Conservation (phyloP, 495 filamentous ascomycete genomes). For the Penicillium fimorum region DNA sequence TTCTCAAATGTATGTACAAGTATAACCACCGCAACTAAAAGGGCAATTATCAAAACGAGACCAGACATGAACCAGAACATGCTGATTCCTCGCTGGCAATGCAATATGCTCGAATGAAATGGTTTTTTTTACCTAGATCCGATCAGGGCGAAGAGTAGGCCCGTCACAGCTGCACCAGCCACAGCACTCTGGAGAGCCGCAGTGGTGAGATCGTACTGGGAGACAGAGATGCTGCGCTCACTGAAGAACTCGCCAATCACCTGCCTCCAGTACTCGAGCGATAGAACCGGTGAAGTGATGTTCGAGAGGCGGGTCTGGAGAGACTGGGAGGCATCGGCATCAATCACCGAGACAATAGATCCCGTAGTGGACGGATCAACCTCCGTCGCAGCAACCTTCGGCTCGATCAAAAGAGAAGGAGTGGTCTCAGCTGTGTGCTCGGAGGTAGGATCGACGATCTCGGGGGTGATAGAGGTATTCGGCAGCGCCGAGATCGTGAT, state of each 20-base stretch:
- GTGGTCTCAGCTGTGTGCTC: slow-evolving; percentile 8
- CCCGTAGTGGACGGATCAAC: not conserved
- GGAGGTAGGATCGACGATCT: slow-evolving; percentile 16
- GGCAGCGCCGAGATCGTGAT: slow-evolving; percentile 14
- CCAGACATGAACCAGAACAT: not conserved
- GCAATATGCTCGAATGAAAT: not conserved
- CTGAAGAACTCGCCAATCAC: slow-evolving; percentile 58
- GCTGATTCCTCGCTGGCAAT: not conserved
- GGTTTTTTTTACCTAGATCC: slow-evolving; percentile 41
- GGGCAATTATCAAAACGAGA: slow-evolving; percentile 1
- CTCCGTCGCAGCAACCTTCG: not conserved
- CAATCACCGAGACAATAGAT: not conserved
- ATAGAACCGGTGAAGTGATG: slow-evolving; percentile 23
- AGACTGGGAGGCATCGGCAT: slow-evolving; percentile 16
- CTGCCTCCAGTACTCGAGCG: slow-evolving; percentile 50
- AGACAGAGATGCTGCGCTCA: slow-evolving; percentile 62
- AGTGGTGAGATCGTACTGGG: slow-evolving; percentile 72
- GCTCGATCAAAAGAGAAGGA: slow-evolving; percentile 1
- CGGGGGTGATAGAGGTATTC: slow-evolving; percentile 5
- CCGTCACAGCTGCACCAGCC: slow-evolving; percentile 65
- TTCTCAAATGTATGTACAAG: slow-evolving; percentile 27
- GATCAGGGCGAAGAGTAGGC: slow-evolving; percentile 58
- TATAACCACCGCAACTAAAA: slow-evolving; percentile 2
- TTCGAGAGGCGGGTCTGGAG: slow-evolving; percentile 26
- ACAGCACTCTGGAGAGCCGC: slow-evolving; percentile 69